Evolutionary conservation across 2,329 filamentous ascomycete genomes (phyloP).

Genomic region (Triangularia setosa): DNA sequence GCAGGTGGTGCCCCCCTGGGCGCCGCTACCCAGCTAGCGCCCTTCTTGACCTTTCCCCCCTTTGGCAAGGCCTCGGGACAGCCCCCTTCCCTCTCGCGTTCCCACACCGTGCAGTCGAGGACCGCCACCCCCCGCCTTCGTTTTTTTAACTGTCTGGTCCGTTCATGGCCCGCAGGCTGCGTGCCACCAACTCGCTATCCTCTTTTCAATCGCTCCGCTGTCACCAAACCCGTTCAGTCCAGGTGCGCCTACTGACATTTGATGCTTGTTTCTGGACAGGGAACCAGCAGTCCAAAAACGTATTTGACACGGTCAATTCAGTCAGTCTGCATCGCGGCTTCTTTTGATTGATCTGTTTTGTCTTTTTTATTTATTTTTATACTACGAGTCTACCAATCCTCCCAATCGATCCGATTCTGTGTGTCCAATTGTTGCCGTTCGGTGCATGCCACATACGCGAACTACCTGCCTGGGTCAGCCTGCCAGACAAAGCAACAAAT

Average conservation of each 20-base stretch:
- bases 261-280: conserved; percentile 40
- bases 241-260: conserved; percentile 30
- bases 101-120: conserved; percentile 23
- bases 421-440: conserved; percentile 22
- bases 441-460: conserved; percentile 31
- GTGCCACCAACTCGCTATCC: conserved; percentile 49
- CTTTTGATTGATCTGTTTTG: conserved; percentile 12
- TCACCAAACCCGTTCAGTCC: conserved; percentile 46
- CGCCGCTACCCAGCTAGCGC: conserved; percentile 17
- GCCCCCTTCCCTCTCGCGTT: conserved; percentile 6
- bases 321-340: conserved; percentile 18
- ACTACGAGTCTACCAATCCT: background rate
- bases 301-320: conserved; percentile 27
- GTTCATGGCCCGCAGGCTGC: conserved; percentile 38
- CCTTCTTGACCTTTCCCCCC: conserved; percentile 27
- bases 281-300: conserved; percentile 34
- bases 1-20: conserved; percentile 22
- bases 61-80: conserved; percentile 24
- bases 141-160: conserved; percentile 39
- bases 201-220: conserved; percentile 49
- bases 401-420: background rate
- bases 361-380: no score
- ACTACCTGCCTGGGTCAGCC: conserved; percentile 27
- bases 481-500: conserved; percentile 37
- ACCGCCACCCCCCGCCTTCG: conserved; percentile 31